Percentiles rank a stretch among this genome's conserved stretches.
These are phyloP conservation scores for Rutstroemia sydowiana DNA, from an alignment of 2,329 filamentous ascomycete species.

Conservation along the genomic window DNA sequence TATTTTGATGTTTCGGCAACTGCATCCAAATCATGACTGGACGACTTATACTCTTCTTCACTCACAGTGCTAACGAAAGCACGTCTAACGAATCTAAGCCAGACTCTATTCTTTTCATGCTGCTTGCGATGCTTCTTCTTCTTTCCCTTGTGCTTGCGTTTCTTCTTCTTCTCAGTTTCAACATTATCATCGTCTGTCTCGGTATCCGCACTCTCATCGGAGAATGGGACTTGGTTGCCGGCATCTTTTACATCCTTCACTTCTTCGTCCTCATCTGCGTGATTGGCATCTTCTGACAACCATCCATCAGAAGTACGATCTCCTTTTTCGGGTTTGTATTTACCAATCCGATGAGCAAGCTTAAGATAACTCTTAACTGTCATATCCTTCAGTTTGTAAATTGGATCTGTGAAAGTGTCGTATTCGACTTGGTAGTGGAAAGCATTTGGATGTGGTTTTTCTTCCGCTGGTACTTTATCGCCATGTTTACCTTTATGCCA, in stretches of 20 bases:
- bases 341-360: constrained; percentile 71
- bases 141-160: constrained; percentile 36
- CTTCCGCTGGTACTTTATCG: constrained; percentile 47
- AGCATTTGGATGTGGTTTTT: constrained; percentile 49
- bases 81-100: constrained; percentile 69
- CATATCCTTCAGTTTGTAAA: constrained; percentile 72
- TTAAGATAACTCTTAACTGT: constrained; percentile 76
- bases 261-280: constrained; percentile 23
- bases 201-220: constrained; percentile 21
- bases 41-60: constrained; percentile 50
- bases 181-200: constrained; percentile 27
- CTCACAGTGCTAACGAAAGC: constrained; percentile 73
- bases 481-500: constrained; percentile 61
- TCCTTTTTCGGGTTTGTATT: constrained; percentile 34
- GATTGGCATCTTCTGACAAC: constrained; percentile 10
- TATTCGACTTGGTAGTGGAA: constrained; percentile 82
- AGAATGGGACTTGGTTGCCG: neutral
- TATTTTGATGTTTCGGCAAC: neutral
- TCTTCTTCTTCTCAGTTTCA: constrained; percentile 19
- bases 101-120: constrained; percentile 56
- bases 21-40: constrained; percentile 7
- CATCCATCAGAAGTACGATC: constrained; percentile 22
- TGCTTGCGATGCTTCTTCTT: constrained; percentile 46
- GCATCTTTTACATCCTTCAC: no score
- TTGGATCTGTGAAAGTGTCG: constrained; percentile 66